Percentiles rank a stretch among this genome's conserved stretches.
Conservation (phyloP, 202 grass and related monocot species). For the Schoenoplectus tabernaemontani region DNA sequence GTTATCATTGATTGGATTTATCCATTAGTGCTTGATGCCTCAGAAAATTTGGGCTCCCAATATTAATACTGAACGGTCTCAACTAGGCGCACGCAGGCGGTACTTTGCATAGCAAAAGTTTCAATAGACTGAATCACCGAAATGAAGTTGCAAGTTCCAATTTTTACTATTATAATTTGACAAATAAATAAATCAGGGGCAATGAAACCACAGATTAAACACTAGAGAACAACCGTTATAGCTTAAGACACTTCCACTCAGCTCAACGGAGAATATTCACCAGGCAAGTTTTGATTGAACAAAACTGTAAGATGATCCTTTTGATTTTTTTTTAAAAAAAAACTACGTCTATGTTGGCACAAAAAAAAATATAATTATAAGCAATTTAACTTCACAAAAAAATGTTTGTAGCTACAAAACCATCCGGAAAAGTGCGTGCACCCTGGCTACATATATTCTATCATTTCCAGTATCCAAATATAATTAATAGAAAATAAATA, state of each 20-base stretch:
- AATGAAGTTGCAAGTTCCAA: too few species aligned
- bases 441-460: neutral
- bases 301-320: neutral
- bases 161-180: too few species aligned
- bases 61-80: too few species aligned
- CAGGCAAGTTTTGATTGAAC: neutral
- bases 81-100: too few species aligned
- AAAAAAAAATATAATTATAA: neutral
- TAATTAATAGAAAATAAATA: slow-evolving; percentile 10
- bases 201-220: too few species aligned
- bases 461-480: neutral
- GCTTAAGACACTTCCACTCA: neutral
- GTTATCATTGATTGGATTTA: too few species aligned
- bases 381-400: slow-evolving; percentile 8
- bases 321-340: neutral
- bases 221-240: too few species aligned
- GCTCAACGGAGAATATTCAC: neutral
- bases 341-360: neutral
- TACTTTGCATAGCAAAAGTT: too few species aligned
- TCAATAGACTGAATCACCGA: too few species aligned
- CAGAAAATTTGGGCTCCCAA: too few species aligned
- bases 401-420: neutral
- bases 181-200: too few species aligned
- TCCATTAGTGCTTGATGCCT: too few species aligned
- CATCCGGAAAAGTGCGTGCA: neutral